Conservation (phyloP, 805 yeast genomes). For the Wilhelminamyces savonicus region DNA sequence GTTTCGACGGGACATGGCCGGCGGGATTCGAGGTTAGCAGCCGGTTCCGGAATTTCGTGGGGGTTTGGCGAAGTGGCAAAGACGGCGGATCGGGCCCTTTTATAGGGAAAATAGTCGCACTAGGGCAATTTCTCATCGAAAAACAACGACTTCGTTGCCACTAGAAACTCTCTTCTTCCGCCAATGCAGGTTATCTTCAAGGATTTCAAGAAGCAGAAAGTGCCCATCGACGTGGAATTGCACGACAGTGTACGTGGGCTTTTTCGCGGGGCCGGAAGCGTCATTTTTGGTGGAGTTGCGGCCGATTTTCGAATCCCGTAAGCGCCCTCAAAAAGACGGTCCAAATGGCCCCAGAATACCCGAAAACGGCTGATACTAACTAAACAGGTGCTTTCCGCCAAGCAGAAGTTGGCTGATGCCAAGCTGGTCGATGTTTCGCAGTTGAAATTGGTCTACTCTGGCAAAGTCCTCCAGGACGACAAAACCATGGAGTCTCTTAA, state of each 20-base stretch:
- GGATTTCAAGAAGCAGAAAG: conserved; percentile 88
- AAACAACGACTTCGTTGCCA: too few relatives aligned
- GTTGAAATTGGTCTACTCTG: conserved; percentile 88
- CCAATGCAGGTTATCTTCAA: conserved; percentile 81
- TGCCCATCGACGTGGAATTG: conserved; percentile 71
- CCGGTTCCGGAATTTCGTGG: too few relatives aligned
- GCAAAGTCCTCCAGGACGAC: conserved; percentile 80
- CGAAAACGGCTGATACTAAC: conserved; percentile 4
- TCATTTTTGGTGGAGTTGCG: not conserved
- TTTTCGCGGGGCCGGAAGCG: not conserved
- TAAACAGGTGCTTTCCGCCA: conserved; percentile 55
- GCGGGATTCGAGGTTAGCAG: too few relatives aligned
- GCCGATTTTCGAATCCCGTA: not conserved
- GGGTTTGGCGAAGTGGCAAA: too few relatives aligned
- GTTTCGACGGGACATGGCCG: conserved; percentile 5
- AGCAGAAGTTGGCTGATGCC: conserved; percentile 62
- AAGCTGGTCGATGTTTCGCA: conserved; percentile 67
- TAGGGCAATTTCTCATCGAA: too few relatives aligned
- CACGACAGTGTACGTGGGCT: conserved; percentile 52
- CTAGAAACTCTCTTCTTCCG: too few relatives aligned
- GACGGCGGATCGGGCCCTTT: too few relatives aligned
- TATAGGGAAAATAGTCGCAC: too few relatives aligned
- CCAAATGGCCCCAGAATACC: not conserved
- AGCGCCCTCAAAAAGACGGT: not conserved
- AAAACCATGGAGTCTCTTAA: conserved; percentile 67